These are phyloP conservation scores for Spiraea crenata DNA, from an alignment of 331 rosid species.

Conservation along the genomic window DNA sequence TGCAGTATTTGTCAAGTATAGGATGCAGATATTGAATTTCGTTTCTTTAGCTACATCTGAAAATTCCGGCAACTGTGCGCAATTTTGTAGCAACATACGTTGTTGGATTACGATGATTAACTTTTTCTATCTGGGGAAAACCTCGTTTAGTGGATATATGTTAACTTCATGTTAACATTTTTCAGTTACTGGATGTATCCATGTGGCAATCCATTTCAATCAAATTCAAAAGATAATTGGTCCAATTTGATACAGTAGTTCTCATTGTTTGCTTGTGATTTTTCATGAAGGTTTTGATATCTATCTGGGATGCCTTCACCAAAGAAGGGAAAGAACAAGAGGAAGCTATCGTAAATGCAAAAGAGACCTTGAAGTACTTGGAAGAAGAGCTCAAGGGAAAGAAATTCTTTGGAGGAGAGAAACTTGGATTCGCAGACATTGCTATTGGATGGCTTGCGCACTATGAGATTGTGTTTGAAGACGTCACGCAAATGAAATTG, in stretches of 20 bases:
- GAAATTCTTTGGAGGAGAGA: conserved; percentile 34
- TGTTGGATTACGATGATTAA: too few species aligned
- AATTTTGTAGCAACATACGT: too few species aligned
- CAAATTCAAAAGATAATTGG: too few species aligned
- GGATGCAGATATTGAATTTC: too few species aligned
- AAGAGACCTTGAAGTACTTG: conserved; percentile 26
- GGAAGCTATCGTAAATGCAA: conserved; percentile 26
- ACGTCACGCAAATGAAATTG: background rate
- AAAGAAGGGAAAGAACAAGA: conserved; percentile 39
- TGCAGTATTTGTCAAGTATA: too few species aligned
- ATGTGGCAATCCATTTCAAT: too few species aligned
- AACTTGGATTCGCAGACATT: conserved; percentile 30
- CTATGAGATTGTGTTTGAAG: conserved; percentile 4
- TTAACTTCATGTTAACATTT: too few species aligned
- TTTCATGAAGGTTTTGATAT: conserved; percentile 17
- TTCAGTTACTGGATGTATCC: too few species aligned
- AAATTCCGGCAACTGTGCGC: too few species aligned
- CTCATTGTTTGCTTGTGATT: background rate
- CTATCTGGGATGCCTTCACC: background rate
- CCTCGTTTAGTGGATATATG: background rate
- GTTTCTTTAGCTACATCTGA: too few species aligned
- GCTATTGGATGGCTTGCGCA: conserved; percentile 34
- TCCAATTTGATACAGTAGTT: too few species aligned
- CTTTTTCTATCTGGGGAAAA: too few species aligned
- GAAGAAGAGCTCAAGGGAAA: conserved; percentile 38